These are phyloP conservation scores for Sporothrix pseudoabietina DNA, from an alignment of 2,329 filamentous ascomycete species.

Conservation along the genomic window DNA sequence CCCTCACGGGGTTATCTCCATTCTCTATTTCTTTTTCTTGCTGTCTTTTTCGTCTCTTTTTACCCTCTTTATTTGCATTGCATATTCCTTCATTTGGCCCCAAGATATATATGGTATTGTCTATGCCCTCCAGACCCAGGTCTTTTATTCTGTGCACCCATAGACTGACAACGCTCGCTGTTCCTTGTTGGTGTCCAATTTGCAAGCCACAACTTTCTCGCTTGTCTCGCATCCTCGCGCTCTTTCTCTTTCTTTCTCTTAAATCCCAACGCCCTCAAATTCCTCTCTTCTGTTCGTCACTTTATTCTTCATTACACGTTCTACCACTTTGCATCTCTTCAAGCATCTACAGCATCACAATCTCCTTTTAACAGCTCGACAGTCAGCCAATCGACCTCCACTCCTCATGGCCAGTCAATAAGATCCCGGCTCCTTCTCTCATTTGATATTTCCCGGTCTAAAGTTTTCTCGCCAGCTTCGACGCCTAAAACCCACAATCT, in stretches of 20 bases:
- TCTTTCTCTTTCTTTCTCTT: constrained; percentile 7
- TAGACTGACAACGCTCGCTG: constrained; percentile 18
- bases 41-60: background rate
- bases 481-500: too few relatives aligned
- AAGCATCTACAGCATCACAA: background rate
- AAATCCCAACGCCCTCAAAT: background rate
- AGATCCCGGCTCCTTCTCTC: too few relatives aligned
- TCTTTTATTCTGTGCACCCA: constrained; percentile 25
- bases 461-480: too few relatives aligned
- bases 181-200: constrained; percentile 12
- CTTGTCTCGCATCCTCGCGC: constrained; percentile 24
- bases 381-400: background rate
- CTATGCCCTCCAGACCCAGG: background rate
- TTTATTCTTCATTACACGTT: background rate
- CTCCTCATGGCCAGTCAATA: too few relatives aligned
- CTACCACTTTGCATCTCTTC: background rate
- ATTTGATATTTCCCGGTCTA: too few relatives aligned
- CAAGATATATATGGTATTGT: constrained; percentile 26
- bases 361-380: background rate
- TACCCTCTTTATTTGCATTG: background rate
- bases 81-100: background rate
- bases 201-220: constrained; percentile 30
- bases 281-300: background rate
- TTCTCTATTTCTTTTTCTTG: background rate
- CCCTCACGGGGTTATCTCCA: background rate